Evolutionary conservation across 805 yeast genomes (phyloP), one percentile per base, ranked within the genome.

Genomic region (Metschnikowia matae): DNA sequence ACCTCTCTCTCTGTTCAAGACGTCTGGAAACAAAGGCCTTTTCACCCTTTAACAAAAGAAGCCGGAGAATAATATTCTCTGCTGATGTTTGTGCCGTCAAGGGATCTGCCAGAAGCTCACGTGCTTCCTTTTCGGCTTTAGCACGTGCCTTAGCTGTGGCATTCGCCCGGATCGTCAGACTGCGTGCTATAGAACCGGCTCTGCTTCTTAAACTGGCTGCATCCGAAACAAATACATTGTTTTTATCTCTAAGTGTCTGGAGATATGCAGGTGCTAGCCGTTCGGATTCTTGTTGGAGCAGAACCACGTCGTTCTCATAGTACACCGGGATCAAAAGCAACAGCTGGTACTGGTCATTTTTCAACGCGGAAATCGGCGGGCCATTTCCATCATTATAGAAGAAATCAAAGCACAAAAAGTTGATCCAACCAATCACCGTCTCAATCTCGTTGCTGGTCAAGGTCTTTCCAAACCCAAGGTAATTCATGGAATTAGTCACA

Each of bases 301-400:
- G 75, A 0, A 63, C 49, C 0, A 70, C 66, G 6, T 74, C 70
- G 44, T 77, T 70, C 50, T 84, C 87, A 59, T 87, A 87, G 59
- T 80, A 81, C 0, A 78, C 81, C 2, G 89, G 87, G 7, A 87
- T 72, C 26, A 84, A 65, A 53, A 85, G 66, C 21, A 88, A 64
- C 38, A 81, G 77, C 63, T 86, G 88, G 62, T 85, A 89, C 34
- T 79, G 77, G 31, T 75, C 79, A 50, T 80, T 79, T 53, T 83
- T 83, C 58, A 89, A 68, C 6, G 78, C 79, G 53, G 78, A 81
- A 31, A 87, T 57, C 1, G 89, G 78, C 0, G 94, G 94, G 0
- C 96, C 96, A 33, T 84, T 84, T 0, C 96, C 96, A 41, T 79
- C 83, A 59, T 87, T 83, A 63, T 89, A 82, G 68, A 89, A 89